Percentiles rank a stretch among this genome's conserved stretches.
phyloP scores from a whole-genome alignment of 805 yeast species.

The Debaryomyces tyrocola region DNA sequence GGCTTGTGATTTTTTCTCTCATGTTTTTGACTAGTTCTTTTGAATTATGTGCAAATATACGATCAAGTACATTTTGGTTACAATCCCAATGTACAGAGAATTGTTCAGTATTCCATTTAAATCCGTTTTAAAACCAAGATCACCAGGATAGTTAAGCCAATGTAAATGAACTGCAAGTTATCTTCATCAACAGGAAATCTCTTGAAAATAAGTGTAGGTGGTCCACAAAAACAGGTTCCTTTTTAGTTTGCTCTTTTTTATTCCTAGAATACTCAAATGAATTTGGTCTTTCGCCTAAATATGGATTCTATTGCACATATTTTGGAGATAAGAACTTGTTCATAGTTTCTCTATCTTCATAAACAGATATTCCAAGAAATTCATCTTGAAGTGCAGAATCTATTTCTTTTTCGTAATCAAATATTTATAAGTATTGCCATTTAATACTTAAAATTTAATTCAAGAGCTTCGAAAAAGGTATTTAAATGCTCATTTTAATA shows the following conservation, averaged over 20 bases:
- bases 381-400: background rate
- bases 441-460: too few species aligned
- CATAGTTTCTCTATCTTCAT: background rate
- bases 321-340: background rate
- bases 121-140: background rate
- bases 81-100: slow-evolving; percentile 1
- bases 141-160: too few species aligned
- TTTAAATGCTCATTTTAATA: too few species aligned
- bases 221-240: background rate
- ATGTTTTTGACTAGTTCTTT: background rate
- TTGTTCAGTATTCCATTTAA: slow-evolving; percentile 1
- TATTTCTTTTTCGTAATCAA: background rate
- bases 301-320: slow-evolving; percentile 1
- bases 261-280: background rate
- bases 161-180: too few species aligned
- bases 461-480: too few species aligned
- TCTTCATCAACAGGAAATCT: too few species aligned
- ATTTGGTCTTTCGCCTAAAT: background rate
- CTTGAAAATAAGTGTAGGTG: too few species aligned
- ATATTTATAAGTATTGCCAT: too few species aligned
- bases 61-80: slow-evolving; percentile 1
- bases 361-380: background rate
- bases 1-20: background rate
- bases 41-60: background rate
- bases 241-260: background rate